phyloP scores from a whole-genome alignment of 352 stramenopile genomes.

The Pythium aquatile region DNA sequence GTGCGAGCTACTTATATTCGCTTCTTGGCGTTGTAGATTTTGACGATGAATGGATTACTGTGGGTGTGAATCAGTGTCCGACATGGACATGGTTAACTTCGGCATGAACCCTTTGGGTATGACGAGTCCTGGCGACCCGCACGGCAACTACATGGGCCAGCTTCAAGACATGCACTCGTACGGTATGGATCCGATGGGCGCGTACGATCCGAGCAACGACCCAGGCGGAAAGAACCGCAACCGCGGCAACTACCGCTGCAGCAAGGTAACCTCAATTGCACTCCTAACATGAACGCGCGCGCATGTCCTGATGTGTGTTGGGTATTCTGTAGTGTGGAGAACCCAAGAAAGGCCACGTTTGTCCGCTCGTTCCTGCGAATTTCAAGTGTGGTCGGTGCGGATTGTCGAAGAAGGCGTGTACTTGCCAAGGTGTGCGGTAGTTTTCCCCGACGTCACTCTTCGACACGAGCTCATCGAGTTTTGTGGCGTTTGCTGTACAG shows the following conservation, averaged over 20 bases:
- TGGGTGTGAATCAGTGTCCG: constrained; percentile 28
- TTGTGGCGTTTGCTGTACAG: constrained; percentile 20
- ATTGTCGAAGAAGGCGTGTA: constrained; percentile 73
- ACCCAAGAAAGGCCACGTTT: constrained; percentile 86
- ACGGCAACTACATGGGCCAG: constrained; percentile 50
- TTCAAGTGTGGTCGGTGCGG: constrained; percentile 82
- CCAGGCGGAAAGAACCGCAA: constrained; percentile 66
- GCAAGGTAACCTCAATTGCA: constrained; percentile 43
- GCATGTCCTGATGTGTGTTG: background rate
- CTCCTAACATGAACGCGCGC: background rate
- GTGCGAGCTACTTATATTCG: background rate
- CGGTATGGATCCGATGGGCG: constrained; percentile 36
- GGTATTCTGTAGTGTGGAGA: constrained; percentile 59
- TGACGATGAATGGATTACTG: background rate
- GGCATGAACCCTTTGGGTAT: constrained; percentile 49
- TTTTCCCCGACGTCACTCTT: background rate
- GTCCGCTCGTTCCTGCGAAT: constrained; percentile 74
- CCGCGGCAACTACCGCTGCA: constrained; percentile 85
- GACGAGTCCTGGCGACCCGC: constrained; percentile 26
- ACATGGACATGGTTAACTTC: constrained; percentile 61
- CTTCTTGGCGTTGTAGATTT: background rate
- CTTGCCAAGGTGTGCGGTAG: constrained; percentile 49
- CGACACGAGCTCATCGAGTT: no score
- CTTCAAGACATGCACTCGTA: constrained; percentile 43
- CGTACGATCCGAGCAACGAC: constrained; percentile 30